A percentile compares a stretch with the other conserved stretches of the same genome.
phyloP scores from a whole-genome alignment of 1,139 yeast species.

The Candida buenavistaensis region DNA sequence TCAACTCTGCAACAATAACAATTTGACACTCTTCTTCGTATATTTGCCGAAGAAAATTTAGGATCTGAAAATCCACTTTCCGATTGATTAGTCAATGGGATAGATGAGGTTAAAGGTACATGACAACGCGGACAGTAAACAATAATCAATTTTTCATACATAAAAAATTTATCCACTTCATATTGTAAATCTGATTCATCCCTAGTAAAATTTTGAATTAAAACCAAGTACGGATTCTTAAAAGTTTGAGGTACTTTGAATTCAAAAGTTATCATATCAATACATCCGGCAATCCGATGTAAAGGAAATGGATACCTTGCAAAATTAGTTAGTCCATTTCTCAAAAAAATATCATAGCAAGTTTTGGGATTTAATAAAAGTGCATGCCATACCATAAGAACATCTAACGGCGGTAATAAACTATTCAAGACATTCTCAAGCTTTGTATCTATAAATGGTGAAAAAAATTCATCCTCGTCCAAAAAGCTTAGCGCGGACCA shows the following conservation, averaged over 20 bases:
- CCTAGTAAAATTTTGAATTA: conserved; percentile 1
- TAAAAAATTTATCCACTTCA: conserved; percentile 5
- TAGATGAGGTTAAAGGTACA: conserved; percentile 10
- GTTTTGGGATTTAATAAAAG: conserved; percentile 20
- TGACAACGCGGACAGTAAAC: conserved; percentile 24
- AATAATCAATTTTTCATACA: conserved; percentile 7
- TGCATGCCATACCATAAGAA: conserved; percentile 42
- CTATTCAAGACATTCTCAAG: not conserved
- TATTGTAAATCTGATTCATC: conserved; percentile 6
- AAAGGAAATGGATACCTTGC: conserved; percentile 30
- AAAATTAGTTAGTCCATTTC: conserved; percentile 23
- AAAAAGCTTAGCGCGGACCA: not conserved
- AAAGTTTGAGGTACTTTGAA: conserved; percentile 17
- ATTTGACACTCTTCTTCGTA: not conserved
- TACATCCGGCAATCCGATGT: conserved; percentile 18
- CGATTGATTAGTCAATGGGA: conserved; percentile 17
- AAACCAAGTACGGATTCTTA: conserved; percentile 1
- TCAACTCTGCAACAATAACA: conserved; percentile 8
- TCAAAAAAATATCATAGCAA: conserved; percentile 27
- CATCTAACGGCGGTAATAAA: conserved; percentile 33
- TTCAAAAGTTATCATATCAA: conserved; percentile 21
- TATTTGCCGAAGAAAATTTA: conserved; percentile 12
- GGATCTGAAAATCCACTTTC: conserved; percentile 26
- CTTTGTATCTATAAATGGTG: not conserved
- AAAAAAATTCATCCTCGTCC: not conserved